Evolutionary conservation across 495 filamentous ascomycete species (phyloP), one percentile per base, ranked within the genome.

Genomic region (Wilcoxina mikolae): DNA sequence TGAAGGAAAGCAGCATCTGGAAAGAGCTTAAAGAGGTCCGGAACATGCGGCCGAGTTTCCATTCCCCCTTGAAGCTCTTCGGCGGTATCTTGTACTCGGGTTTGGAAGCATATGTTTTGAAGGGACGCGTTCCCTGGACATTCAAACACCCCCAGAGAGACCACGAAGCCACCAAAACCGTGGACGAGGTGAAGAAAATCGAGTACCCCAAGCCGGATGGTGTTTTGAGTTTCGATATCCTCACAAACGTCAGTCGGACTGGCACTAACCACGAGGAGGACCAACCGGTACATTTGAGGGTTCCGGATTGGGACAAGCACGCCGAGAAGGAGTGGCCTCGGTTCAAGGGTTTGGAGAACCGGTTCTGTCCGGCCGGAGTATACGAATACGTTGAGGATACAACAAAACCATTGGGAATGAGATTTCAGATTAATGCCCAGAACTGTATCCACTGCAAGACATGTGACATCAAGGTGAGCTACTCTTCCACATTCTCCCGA

Each of bases 401-500:
- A 29, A 81, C 69, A 27, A 65, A 60, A 48, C 91, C 90, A 71
- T 71, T 83, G 52, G 91, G 91, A 0, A 86, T 96, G 53, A 74
- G 87, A 57, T 99, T 99, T 72, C 88, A 95, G 72, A 96, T 99
- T 60, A 98, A 98, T 67, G 75, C 88, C 24, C 93, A 96, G 66
- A 96, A 89, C 69, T 99, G 91, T 68, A 91, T 99, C 53, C 91
- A 99, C 70, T 99, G 91, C 74, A 99, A 99, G 78, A 96, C 91
- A 2, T 99, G 91, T 66, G 91, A 99, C 69, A 96, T 99, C 68
- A 99, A 99, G 73, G 51, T 54, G 3, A 3, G 35, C 17, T 23
- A 3, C 17, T n/a, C 1, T 15, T 28, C 47, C 20, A 35, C 18
- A 9, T 45, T 17, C 11, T 44, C 41, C 18, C 43, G 15, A 15